phyloP scores from a whole-genome alignment of 331 rosid genomes.

The Arachis monticola region DNA sequence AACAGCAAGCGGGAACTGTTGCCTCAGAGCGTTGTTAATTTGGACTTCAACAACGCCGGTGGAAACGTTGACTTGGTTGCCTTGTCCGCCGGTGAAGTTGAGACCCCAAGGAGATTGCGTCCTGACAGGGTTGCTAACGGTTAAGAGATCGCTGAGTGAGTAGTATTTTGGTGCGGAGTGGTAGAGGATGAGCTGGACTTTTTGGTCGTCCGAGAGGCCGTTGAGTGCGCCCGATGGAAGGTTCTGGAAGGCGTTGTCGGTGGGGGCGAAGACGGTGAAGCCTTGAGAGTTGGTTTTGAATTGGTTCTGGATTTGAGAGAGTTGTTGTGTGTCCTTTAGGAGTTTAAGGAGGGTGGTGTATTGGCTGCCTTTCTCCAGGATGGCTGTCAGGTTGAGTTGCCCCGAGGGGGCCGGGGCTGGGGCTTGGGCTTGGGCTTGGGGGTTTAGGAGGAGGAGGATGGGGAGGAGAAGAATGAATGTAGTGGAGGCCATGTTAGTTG shows the following conservation, averaged over 20 bases:
- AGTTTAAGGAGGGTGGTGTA: constrained; percentile 61
- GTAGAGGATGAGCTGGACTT: constrained; percentile 65
- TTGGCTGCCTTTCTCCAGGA: constrained; percentile 64
- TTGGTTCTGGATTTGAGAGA: constrained; percentile 59
- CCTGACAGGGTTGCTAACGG: constrained; percentile 80
- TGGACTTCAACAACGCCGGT: constrained; percentile 51
- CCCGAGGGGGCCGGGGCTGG: constrained; percentile 60
- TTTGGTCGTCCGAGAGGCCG: constrained; percentile 47
- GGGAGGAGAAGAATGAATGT: constrained; percentile 37
- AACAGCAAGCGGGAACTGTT: constrained; percentile 62
- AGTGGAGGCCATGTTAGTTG: constrained; percentile 57
- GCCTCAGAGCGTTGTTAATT: constrained; percentile 66
- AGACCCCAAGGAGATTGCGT: constrained; percentile 84
- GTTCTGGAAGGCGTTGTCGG: constrained; percentile 82
- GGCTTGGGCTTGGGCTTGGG: constrained; percentile 52
- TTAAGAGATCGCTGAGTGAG: constrained; percentile 47
- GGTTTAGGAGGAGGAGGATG: constrained; percentile 38
- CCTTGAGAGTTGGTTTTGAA: constrained; percentile 69
- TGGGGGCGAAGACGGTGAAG: constrained; percentile 75
- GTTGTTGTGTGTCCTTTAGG: constrained; percentile 56
- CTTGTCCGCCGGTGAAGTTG: constrained; percentile 71
- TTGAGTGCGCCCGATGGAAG: constrained; percentile 73
- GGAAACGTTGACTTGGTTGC: constrained; percentile 79
- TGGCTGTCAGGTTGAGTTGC: constrained; percentile 60
- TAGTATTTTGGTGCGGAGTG: constrained; percentile 74